A percentile compares a stretch with the other conserved stretches of the same genome.
Conservation (phyloP, 129 eudicot genomes). For the Pulicaria dysenterica region DNA sequence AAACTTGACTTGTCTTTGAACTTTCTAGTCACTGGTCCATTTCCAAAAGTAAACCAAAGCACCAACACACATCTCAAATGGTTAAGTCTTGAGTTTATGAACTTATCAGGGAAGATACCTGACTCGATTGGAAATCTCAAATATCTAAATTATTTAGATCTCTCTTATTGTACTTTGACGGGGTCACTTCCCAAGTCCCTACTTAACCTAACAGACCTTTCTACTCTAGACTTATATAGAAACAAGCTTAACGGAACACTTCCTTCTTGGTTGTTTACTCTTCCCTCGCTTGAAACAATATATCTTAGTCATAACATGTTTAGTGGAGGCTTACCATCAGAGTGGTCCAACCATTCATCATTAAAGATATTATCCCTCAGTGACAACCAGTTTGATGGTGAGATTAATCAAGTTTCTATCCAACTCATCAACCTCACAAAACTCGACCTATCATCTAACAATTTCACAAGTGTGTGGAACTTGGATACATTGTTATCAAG, state of each 20-base stretch:
- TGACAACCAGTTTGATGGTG: conserved; percentile 7
- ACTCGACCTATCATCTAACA: conserved; percentile 15
- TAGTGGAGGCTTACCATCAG: conserved; percentile 17
- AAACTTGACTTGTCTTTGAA: too few species aligned
- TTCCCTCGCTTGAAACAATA: conserved; percentile 7
- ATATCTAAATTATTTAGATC: conserved; percentile 25
- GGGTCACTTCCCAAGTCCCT: conserved; percentile 20
- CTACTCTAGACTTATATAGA: neutral
- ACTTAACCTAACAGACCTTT: conserved; percentile 18
- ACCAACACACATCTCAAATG: conserved; percentile 22
- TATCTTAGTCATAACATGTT: conserved; percentile 27
- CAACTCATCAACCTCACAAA: neutral
- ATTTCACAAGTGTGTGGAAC: conserved; percentile 23
- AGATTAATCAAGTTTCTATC: neutral
- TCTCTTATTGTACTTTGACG: neutral
- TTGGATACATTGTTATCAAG: conserved; percentile 26
- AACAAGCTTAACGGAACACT: conserved; percentile 25
- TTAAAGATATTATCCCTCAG: neutral
- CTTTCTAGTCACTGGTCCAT: conserved; percentile 13
- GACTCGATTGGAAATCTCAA: too few species aligned
- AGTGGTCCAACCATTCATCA: conserved; percentile 1
- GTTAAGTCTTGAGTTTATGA: too few species aligned
- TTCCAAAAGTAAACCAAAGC: conserved; percentile 24
- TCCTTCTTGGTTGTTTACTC: conserved; percentile 22
- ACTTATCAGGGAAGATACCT: too few species aligned